These are phyloP conservation scores for Kockovaella imperatae DNA, from an alignment of 768 basidiomycete genomes.

Conservation along the genomic window DNA sequence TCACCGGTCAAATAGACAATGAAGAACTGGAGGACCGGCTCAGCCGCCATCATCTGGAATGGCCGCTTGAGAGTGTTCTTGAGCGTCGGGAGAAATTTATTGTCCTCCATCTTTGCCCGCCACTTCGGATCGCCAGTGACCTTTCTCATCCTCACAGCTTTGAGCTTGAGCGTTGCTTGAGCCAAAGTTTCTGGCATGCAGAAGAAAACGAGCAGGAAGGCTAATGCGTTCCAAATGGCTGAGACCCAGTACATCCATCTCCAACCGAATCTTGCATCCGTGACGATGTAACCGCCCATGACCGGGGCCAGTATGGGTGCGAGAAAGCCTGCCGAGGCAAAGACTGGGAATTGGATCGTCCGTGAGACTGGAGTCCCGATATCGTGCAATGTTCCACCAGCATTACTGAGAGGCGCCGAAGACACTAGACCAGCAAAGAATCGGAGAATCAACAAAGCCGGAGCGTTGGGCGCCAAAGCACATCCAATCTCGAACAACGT, in stretches of 20 bases:
- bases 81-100: too few relatives aligned
- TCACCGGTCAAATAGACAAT: conserved; percentile 17
- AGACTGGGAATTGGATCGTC: conserved; percentile 20
- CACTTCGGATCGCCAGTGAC: conserved; percentile 15
- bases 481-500: conserved; percentile 20
- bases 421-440: conserved; percentile 25
- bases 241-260: conserved; percentile 21
- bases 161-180: conserved; percentile 17
- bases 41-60: conserved; percentile 17
- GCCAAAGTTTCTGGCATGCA: conserved; percentile 26
- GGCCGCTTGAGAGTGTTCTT: conserved; percentile 15
- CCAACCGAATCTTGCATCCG: conserved; percentile 10
- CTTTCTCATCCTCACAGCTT: conserved; percentile 13
- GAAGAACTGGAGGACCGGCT: conserved; percentile 24
- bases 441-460: conserved; percentile 15
- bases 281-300: conserved; percentile 16
- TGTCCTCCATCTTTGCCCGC: conserved; percentile 21
- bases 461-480: conserved; percentile 15
- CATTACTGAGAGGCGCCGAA: conserved; percentile 18
- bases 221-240: conserved; percentile 20
- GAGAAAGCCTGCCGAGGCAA: conserved; percentile 17
- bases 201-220: conserved; percentile 8
- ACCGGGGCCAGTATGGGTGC: conserved; percentile 21
- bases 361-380: conserved; percentile 12
- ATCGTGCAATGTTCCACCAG: conserved; percentile 25